Evolutionary conservation across 2,329 filamentous ascomycete genomes (phyloP), one percentile per base, ranked within the genome.

Genomic region (Trichophaea hybrida): DNA sequence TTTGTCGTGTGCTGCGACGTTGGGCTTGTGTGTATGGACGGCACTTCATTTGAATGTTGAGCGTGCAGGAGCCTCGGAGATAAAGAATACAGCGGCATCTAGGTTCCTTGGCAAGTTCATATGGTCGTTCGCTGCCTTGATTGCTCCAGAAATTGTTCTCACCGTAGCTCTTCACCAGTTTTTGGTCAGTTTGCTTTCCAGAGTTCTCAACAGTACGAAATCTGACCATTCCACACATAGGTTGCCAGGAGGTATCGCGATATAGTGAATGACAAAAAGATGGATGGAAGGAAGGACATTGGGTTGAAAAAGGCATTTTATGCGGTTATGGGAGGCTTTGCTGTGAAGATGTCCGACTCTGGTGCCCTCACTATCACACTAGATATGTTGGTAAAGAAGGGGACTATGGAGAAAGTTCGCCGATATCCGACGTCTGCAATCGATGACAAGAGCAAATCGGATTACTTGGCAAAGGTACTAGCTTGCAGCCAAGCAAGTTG

Each of bases 31-130:
- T 60, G 69, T 72, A 5, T 73, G 70, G 60, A 69, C 70, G 1
- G 71, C 70, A 1, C 55, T 74, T 3, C 71, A 74, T 55, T 64
- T 74, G 5, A 72, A 74, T 44, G 64, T 74, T 32, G 40, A 46
- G 13, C n/a, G 40, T n/a, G n/a, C 40, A 6, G 40, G 40, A 46
- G 24, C 13, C 40, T n/a, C n/a, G 40, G 5, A 12, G 10, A 46
- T 46, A 17, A 46, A 46, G 10, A 13, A 17, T 5, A 13, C 15
- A 5, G n/a, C 48, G 6, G 12, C 31, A 4, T 33, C 24, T 15
- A n/a, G n/a, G 7, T 10, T 35, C 12, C 24, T 37, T 33, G 24
- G 31, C 12, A 54, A 54, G 31, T 13, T 37, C 4, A 34, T 54
- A 6, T 37, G 24, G 31, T 24, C 51, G 5, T 35, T 38, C n/a